A percentile compares a stretch with the other conserved stretches of the same genome.
Evolutionary conservation across 306 rosid species (phyloP).

Genomic region (Rosa persica): DNA sequence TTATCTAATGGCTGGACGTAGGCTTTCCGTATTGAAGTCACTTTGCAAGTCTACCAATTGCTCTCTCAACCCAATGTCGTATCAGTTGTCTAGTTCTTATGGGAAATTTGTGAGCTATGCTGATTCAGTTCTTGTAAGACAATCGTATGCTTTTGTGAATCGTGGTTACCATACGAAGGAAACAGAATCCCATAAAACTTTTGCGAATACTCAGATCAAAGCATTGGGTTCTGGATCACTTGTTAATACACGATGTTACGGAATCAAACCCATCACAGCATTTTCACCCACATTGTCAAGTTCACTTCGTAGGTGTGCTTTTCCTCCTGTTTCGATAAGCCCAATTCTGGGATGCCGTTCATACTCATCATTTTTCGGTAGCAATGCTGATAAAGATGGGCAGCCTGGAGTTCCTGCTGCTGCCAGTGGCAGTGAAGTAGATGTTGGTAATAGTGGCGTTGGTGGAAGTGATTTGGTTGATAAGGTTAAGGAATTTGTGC

Average conservation of each 20-base stretch:
- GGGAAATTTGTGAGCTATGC: slow-evolving; percentile 23
- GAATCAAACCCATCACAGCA: slow-evolving; percentile 27
- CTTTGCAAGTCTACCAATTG: slow-evolving; percentile 32
- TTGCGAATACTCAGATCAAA: slow-evolving; percentile 19
- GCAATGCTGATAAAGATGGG: slow-evolving; percentile 43
- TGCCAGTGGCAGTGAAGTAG: slow-evolving; percentile 48
- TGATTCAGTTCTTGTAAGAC: slow-evolving; percentile 28
- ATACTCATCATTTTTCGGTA: slow-evolving; percentile 44
- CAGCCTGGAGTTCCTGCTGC: slow-evolving; percentile 43
- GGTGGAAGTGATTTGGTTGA: slow-evolving; percentile 52
- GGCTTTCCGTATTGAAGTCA: slow-evolving; percentile 39
- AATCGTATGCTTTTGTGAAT: slow-evolving; percentile 28
- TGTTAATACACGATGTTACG: slow-evolving; percentile 13
- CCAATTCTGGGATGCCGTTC: slow-evolving; percentile 34
- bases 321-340: slow-evolving; percentile 35
- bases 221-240: slow-evolving; percentile 26
- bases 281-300: slow-evolving; percentile 31
- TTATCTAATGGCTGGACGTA: slow-evolving; percentile 48
- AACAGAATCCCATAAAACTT: slow-evolving; percentile 13
- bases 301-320: slow-evolving; percentile 19
- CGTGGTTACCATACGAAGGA: slow-evolving; percentile 24
- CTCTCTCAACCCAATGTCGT: slow-evolving; percentile 23
- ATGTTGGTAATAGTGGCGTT: slow-evolving; percentile 31
- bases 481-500: slow-evolving; percentile 58
- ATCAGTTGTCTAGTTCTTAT: slow-evolving; percentile 27